Evolutionary conservation across 108 stramenopile species (phyloP), one percentile per base, ranked within the genome.

Genomic region (Discostella stelligeroides): DNA sequence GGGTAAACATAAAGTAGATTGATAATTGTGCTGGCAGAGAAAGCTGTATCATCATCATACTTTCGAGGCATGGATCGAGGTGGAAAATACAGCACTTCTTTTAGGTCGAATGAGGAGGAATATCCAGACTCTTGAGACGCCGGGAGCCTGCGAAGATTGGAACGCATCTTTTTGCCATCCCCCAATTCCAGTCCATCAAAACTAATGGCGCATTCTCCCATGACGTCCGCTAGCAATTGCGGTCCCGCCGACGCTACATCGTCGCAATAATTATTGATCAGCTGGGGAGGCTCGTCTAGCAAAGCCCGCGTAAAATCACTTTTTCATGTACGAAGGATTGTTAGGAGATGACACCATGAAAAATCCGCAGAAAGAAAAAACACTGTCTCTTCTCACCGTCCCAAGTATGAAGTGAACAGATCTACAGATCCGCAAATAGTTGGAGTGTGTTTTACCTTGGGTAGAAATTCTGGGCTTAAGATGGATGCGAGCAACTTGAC

Each of bases 1-100:
- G 93, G 93, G 66, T 95, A 95, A 2, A 95, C 59, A 53, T 84
- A 95, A 65, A 95, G 63, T 41, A 92, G 45, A 69, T 95, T 95
- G 27, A 88, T 30, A 37, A 87, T 39, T 0, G 70, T 85, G 58
- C 80, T 76, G 41, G 66, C 74, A 21, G 75, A 76, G 0, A 74
- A 64, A 10, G 79, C 70, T 9, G 60, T 49, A 64, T 90, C 87
- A 38, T 82, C 64, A 9, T 80, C 80, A 50, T 85, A 86, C 29
- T 68, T 68, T 60, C 82, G 83, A 5, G 75, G 73, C 10, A 71
- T 72, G 21, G 71, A 57, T 49, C 85, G 72, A 34, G 88, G 84
- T 15, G 93, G 88, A 24, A 95, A 67, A 50, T 73, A 91, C 45
- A 92, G 57, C 14, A 92, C 82, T 70, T 95, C 93, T 28, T 89